Evolutionary conservation across 2,329 filamentous ascomycete species (phyloP), one percentile per base, ranked within the genome.

Genomic region (Claviceps africana): DNA sequence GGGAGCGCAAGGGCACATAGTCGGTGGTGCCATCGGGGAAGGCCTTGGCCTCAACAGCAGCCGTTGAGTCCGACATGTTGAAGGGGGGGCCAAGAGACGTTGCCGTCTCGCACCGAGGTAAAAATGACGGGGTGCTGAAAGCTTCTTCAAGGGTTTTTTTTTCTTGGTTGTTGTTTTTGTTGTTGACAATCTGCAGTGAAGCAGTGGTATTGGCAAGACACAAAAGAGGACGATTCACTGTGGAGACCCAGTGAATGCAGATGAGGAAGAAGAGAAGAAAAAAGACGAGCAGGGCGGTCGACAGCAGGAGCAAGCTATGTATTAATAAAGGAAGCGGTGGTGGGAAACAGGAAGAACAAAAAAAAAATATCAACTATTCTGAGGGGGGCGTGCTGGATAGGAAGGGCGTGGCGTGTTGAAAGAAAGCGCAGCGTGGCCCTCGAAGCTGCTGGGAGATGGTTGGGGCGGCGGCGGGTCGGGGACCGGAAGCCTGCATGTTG

Each of bases 21-120:
- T 79, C 76, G 56, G 70, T 73, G 49, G 76, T 79, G 66, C 76
- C 76, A 61, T 79, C 76, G 30, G 70, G 66, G 56, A 73, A 70
- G 62, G 68, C 65, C 55, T 68, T 64, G 55, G 70, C 69, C 65
- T 70, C 55, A 54, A 62, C 62, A 28, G 48, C 31, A 48, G 51
- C 42, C 25, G 51, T 28, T 48, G 53, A 51, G 28, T 45, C 25
- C 44, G 53, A 50, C 54, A 55, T 55, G 22, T 49, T 42, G n/a
- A 15, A 25, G 11, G 4, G 31, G 28, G n/a, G n/a, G n/a, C n/a
- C n/a, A n/a, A n/a, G n/a, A n/a, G n/a, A n/a, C n/a, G n/a, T n/a
- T n/a, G n/a, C n/a, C n/a, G n/a, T n/a, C 40, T 44, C 37, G 35
- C 40, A 35, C 28, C 30, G 21, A 48, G 17, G 28, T 25, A 8